phyloP scores from a whole-genome alignment of 371 early-diverging fungal genomes.

The Rhizomucor pusillus region DNA sequence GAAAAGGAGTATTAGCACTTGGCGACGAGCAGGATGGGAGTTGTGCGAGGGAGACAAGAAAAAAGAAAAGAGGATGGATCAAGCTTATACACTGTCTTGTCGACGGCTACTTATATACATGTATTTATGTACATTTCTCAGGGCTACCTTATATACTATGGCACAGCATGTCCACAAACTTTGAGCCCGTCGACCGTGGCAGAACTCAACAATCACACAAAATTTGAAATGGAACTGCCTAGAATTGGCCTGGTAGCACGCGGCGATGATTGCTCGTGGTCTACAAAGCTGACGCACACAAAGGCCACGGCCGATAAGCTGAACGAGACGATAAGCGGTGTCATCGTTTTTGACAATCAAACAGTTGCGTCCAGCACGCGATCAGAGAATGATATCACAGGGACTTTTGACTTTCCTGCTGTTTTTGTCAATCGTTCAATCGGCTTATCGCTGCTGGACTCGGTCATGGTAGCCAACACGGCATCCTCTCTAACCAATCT shows the following conservation, averaged over 20 bases:
- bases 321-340: conserved; percentile 11
- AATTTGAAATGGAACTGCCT: conserved; percentile 1
- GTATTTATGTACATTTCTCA: not conserved
- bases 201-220: conserved; percentile 1
- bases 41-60: too few relatives aligned
- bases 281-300: conserved; percentile 9
- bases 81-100: too few relatives aligned
- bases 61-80: too few relatives aligned
- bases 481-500: not conserved
- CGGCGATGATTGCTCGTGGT: conserved; percentile 12
- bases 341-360: conserved; percentile 8
- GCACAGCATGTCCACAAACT: conserved; percentile 9
- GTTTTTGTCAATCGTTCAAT: conserved; percentile 8
- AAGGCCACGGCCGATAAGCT: not conserved
- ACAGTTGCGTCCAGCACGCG: not conserved
- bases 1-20: too few relatives aligned
- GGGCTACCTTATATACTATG: conserved; percentile 13
- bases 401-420: not conserved
- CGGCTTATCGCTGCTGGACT: conserved; percentile 1
- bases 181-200: conserved; percentile 5
- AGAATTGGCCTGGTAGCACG: conserved; percentile 11
- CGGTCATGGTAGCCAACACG: conserved; percentile 2
- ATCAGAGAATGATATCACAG: conserved; percentile 5
- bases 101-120: too few relatives aligned
- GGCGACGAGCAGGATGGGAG: too few relatives aligned